Percentiles rank a stretch among this genome's conserved stretches.
These are phyloP conservation scores for Ophiostoma himal-ulmi DNA, from an alignment of 2,329 filamentous ascomycete genomes.

Conservation along the genomic window DNA sequence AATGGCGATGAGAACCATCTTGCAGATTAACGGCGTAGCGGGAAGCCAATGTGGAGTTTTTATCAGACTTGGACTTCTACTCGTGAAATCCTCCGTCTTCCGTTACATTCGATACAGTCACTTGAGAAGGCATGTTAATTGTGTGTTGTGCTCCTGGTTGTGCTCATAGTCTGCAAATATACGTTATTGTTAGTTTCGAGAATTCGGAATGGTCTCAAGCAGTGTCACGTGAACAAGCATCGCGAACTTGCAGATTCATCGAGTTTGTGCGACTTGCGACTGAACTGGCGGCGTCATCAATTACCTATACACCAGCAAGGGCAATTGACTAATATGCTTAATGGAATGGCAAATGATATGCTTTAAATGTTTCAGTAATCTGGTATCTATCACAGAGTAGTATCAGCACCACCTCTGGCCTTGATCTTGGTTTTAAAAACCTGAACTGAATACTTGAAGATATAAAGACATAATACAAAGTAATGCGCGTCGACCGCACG, in stretches of 20 bases:
- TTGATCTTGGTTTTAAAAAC: neutral
- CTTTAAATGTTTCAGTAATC: no score
- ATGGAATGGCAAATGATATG: neutral
- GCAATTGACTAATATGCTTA: neutral
- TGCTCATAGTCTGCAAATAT: no score
- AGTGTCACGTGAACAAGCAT: neutral
- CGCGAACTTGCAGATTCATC: neutral
- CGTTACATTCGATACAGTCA: neutral
- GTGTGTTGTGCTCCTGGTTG: neutral
- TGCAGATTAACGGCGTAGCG: neutral
- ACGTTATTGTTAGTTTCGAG: neutral
- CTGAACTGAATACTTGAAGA: neutral
- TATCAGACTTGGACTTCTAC: neutral
- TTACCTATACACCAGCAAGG: neutral
- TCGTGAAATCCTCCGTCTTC: conserved; percentile 2
- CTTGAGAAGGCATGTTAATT: neutral
- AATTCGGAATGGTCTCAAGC: neutral
- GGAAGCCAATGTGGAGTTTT: neutral
- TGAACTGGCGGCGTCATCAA: neutral
- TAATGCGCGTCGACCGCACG: neutral
- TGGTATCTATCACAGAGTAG: neutral
- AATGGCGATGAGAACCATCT: neutral
- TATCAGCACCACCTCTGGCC: neutral
- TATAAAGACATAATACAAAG: neutral
- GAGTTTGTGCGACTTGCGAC: neutral